Evolutionary conservation across 2,329 filamentous ascomycete species (phyloP), one percentile per base, ranked within the genome.

Genomic region (Scortechinia acanthostroma): DNA sequence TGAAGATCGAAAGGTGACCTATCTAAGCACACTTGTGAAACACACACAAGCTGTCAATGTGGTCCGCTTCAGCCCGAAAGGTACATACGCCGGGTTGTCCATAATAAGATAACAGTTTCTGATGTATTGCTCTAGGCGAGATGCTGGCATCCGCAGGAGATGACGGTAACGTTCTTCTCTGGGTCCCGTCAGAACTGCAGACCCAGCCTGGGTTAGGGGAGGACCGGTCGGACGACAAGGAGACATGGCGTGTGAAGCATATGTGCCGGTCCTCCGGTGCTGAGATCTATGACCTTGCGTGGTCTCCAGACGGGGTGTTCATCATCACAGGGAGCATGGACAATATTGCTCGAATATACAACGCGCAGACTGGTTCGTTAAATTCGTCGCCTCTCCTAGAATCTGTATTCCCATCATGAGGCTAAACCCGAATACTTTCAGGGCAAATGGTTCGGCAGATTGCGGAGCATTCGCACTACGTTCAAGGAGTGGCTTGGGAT

Each of bases 241-340:
- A 98, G 66, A 88, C 88, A 53, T 98, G 93, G 93, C 77, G 91
- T 50, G 86, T 91, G 50, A 97, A 95, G 68, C 89, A 95, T 61
- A 97, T 97, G 93, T 97, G 91, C 65, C 82, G 93, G 50, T 95
- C 91, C 42, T 88, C 87, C 50, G 91, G 91, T 25, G 89, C 91
- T 10, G 93, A 98, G 63, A 97, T 98, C 53, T 98, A 98, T 66
- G 93, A 98, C 64, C 71, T 98, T 47, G 93, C 93, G 43, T 98
- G 93, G 94, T 97, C 93, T 43, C 94, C 94, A n/a, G 93, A 98
- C 63, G 90, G 88, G 30, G 73, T 83, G 30, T 93, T 94, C 68
- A 95, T 98, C 70, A 96, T 98, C 55, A 96, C 94, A 20, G 93
- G 93, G 30, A 97, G 93, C 68, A 97, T 98, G 91, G 93, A 98